A percentile compares a stretch with the other conserved stretches of the same genome.
Conservation (phyloP, 148 eudicot species). For the Hydrangea macrophylla region DNA sequence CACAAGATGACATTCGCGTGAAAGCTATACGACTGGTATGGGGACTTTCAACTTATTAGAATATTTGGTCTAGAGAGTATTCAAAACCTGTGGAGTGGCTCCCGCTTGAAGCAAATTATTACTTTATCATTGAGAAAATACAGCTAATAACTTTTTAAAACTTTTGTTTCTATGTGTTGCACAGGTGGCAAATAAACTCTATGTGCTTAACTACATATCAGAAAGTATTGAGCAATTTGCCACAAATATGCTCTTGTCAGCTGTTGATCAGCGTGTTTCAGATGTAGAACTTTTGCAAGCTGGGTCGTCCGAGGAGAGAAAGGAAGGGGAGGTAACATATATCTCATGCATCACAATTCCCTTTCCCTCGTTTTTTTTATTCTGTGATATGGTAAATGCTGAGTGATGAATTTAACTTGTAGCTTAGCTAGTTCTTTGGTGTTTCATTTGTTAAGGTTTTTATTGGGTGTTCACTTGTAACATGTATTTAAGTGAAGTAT, state of each 20-base stretch:
- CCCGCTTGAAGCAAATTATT: background rate
- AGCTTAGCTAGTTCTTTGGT: too few relatives aligned
- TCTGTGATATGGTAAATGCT: too few relatives aligned
- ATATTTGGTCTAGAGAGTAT: background rate
- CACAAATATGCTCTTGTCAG: conserved; percentile 66
- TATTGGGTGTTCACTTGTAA: background rate
- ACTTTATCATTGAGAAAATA: background rate
- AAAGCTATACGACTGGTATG: conserved; percentile 95
- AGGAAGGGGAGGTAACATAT: conserved; percentile 45
- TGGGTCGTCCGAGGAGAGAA: conserved; percentile 33
- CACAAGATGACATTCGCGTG: conserved; percentile 80
- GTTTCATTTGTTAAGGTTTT: background rate
- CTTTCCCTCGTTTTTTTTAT: background rate
- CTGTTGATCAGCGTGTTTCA: conserved; percentile 47
- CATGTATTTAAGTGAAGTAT: background rate
- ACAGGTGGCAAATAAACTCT: conserved; percentile 96
- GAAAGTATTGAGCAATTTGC: conserved; percentile 78
- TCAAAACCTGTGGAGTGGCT: background rate
- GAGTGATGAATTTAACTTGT: too few relatives aligned
- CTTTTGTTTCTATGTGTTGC: conserved; percentile 12
- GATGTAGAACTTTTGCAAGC: conserved; percentile 41
- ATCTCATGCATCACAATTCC: background rate
- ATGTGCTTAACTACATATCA: conserved; percentile 49
- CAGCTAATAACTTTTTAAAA: conserved; percentile 8
- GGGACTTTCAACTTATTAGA: conserved; percentile 8